These are phyloP conservation scores for Vicia villosa DNA, from an alignment of 306 rosid genomes.

Conservation along the genomic window DNA sequence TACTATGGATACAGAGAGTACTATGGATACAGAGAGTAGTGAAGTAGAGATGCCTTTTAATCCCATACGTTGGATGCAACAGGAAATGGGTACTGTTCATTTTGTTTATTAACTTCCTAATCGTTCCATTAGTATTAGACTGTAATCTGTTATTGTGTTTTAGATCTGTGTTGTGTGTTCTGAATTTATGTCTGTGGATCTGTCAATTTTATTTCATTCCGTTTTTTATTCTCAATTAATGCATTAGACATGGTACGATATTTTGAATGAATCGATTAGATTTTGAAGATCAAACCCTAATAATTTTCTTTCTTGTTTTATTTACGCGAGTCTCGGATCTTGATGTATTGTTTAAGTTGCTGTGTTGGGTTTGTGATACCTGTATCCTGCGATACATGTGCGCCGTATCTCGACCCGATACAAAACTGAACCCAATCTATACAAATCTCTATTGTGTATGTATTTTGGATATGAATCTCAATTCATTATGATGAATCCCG, in stretches of 20 bases:
- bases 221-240: constrained; percentile 18
- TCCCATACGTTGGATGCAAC: background rate
- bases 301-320: constrained; percentile 10
- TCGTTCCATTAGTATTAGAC: background rate
- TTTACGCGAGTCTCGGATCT: background rate
- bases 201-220: constrained; percentile 26
- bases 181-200: constrained; percentile 27
- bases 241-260: constrained; percentile 11
- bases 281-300: constrained; percentile 8
- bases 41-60: background rate
- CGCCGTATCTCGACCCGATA: background rate
- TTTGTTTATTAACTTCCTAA: constrained; percentile 26
- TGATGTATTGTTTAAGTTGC: background rate
- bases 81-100: constrained; percentile 30
- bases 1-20: too few relatives aligned
- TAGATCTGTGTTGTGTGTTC: constrained; percentile 19
- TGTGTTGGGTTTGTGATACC: background rate
- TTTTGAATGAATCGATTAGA: constrained; percentile 29
- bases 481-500: too few relatives aligned
- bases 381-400: background rate
- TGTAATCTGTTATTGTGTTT: constrained; percentile 19
- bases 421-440: background rate
- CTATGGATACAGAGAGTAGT: background rate
- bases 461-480: background rate
- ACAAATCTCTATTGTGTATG: too few relatives aligned